Evolutionary conservation across 768 basidiomycete genomes (phyloP).

Genomic region (Calocybe gangraenosa): DNA sequence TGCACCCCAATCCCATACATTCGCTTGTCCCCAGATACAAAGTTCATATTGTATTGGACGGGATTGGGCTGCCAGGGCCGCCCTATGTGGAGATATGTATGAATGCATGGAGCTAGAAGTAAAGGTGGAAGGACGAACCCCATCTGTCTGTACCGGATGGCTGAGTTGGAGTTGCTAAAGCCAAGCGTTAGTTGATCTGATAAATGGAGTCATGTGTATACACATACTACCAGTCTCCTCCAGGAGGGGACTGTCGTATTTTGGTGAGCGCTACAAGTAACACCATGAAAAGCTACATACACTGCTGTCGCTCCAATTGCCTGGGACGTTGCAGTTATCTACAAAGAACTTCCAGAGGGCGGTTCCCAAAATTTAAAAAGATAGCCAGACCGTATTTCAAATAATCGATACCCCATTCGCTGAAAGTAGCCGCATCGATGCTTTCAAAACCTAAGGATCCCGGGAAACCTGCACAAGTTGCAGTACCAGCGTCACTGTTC

Average conservation of each 20-base stretch:
- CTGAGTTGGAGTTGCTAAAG: conserved; percentile 51
- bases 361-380: neutral
- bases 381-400: conserved; percentile 44
- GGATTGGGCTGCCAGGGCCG: conserved; percentile 38
- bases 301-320: conserved; percentile 41
- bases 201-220: neutral
- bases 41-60: conserved; percentile 45
- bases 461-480: conserved; percentile 52
- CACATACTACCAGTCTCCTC: conserved; percentile 48
- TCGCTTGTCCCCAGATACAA: conserved; percentile 52
- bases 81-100: conserved; percentile 22
- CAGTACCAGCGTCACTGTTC: conserved; percentile 46
- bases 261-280: neutral
- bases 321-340: conserved; percentile 55
- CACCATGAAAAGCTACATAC: conserved; percentile 21
- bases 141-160: conserved; percentile 53
- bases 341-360: neutral
- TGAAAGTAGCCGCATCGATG: conserved; percentile 48
- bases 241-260: conserved; percentile 26
- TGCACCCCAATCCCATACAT: conserved; percentile 59
- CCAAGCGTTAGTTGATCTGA: neutral
- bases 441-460: conserved; percentile 48
- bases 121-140: conserved; percentile 28
- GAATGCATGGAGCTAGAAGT: neutral
- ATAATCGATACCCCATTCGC: conserved; percentile 53